Evolutionary conservation across 192 early-diverging fungal species (phyloP), one percentile per base, ranked within the genome.

Genomic region (Coemansia sp.): DNA sequence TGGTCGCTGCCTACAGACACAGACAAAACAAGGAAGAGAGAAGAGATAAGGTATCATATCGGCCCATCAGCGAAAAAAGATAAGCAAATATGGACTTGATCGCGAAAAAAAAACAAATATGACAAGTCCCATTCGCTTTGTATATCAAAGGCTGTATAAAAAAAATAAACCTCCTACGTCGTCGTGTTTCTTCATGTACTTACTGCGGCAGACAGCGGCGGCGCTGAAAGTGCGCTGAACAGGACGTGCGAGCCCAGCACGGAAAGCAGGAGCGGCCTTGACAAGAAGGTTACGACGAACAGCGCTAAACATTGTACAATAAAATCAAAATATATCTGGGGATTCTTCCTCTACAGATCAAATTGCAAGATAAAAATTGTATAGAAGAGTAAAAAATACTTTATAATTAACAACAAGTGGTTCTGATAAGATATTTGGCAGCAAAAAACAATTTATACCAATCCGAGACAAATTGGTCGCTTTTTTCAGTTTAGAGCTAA

Each of bases 221-320:
- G 58, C 64, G 54, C 58, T 70, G 49, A 80, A 71, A 20, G 39
- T 22, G 54, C 77, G 77, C 29, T 58, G 45, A 48, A 55, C 35
- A 35, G 39, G 19, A 51, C 47, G 27, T 25, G 7, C 30, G 30
- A 65, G 23, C 23, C 49, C 16, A 55, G 60, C 42, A 23, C 61
- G 58, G 36, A 48, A 49, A 19, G 49, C 46, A 16, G 48, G 47
- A 3, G 61, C 56, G 29, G 50, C 60, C 49, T 51, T 70, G 68
- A 8, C 24, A 28, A 71, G 47, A 59, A 80, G 65, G 42, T 58
- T 69, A 25, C 69, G 77, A 48, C 77, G 64, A 20, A 62, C 77
- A 7, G 63, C 65, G 63, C 57, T 68, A 25, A 70, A 70, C 71
- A 80, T 74, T 50, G 9, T 56, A 29, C 52, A 30, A 54, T n/a